phyloP scores from a whole-genome alignment of 768 basidiomycete genomes.

The Albatrellus ellisii region DNA sequence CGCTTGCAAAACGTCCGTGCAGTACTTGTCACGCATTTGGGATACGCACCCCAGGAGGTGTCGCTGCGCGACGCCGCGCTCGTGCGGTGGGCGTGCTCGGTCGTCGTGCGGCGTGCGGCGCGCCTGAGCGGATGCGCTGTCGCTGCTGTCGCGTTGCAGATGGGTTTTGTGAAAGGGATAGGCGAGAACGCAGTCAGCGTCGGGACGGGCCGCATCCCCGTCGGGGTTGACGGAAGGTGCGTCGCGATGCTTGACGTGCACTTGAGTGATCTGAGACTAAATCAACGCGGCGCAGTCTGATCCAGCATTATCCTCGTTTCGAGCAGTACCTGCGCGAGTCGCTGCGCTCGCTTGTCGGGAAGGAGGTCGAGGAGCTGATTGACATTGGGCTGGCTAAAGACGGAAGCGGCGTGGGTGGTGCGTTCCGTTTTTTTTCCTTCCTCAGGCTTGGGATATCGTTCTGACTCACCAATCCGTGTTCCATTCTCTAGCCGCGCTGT shows the following conservation, averaged over 20 bases:
- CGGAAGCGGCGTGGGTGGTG: conserved; percentile 95
- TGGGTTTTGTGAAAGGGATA: conserved; percentile 44
- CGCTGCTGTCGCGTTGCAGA: conserved; percentile 77
- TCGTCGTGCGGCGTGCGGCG: conserved; percentile 77
- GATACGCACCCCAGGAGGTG: conserved; percentile 39
- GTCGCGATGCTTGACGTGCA: conserved; percentile 10
- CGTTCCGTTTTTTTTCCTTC: conserved; percentile 17
- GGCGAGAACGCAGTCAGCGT: conserved; percentile 21
- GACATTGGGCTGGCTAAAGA: conserved; percentile 93
- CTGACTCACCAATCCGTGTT: background rate
- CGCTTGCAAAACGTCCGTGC: conserved; percentile 41
- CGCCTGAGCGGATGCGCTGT: conserved; percentile 77
- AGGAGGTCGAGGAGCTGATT: conserved; percentile 66
- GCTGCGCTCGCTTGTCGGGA: conserved; percentile 62
- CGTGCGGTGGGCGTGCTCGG: conserved; percentile 65
- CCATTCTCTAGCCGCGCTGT: conserved; percentile 56
- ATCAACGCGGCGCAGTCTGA: conserved; percentile 39
- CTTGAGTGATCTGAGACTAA: background rate
- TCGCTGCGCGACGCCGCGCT: conserved; percentile 40
- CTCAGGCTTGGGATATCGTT: conserved; percentile 3
- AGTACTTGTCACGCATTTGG: conserved; percentile 50
- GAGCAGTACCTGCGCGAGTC: conserved; percentile 63
- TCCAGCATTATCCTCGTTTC: conserved; percentile 88
- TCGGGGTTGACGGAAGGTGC: conserved; percentile 92
- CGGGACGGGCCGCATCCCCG: conserved; percentile 42